These are phyloP conservation scores for Fusarium virguliforme DNA, from an alignment of 2,329 filamentous ascomycete genomes.

Conservation along the genomic window DNA sequence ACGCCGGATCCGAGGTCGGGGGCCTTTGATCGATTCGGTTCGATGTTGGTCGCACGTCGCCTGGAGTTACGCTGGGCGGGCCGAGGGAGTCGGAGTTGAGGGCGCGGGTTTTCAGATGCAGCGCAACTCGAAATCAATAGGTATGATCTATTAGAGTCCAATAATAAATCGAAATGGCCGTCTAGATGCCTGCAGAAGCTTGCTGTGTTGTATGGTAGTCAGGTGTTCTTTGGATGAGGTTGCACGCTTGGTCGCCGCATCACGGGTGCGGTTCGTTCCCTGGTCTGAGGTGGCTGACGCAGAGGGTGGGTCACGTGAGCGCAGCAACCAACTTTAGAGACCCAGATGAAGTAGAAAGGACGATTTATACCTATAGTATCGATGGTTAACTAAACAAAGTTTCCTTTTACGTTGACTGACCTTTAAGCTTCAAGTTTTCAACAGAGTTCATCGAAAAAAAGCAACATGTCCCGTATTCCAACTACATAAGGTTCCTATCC, in stretches of 20 bases:
- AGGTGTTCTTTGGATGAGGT: slow-evolving; percentile 44
- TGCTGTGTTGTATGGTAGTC: slow-evolving; percentile 27
- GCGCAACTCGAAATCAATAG: slow-evolving; percentile 35
- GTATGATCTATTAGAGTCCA: slow-evolving; percentile 34
- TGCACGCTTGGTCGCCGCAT: slow-evolving; percentile 47
- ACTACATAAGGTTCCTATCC: slow-evolving; percentile 26
- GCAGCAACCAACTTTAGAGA: neutral
- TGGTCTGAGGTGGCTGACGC: slow-evolving; percentile 46
- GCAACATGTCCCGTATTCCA: slow-evolving; percentile 33
- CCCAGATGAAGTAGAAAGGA: neutral
- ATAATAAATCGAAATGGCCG: slow-evolving; percentile 2
- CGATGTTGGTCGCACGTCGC: slow-evolving; percentile 43
- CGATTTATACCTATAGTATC: neutral
- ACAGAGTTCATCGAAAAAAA: neutral
- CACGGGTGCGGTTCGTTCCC: slow-evolving; percentile 45
- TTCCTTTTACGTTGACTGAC: neutral
- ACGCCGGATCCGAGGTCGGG: slow-evolving; percentile 25
- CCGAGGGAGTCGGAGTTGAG: slow-evolving; percentile 32
- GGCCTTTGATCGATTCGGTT: slow-evolving; percentile 17
- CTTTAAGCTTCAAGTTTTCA: neutral
- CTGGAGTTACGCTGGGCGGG: slow-evolving; percentile 47
- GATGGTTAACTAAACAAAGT: neutral
- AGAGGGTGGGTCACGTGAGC: slow-evolving; percentile 46
- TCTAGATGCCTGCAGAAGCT: slow-evolving; percentile 7
- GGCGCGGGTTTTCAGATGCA: slow-evolving; percentile 38